Evolutionary conservation across 2,329 filamentous ascomycete species (phyloP).

Genomic region (Rhexocercosporidium sp.): DNA sequence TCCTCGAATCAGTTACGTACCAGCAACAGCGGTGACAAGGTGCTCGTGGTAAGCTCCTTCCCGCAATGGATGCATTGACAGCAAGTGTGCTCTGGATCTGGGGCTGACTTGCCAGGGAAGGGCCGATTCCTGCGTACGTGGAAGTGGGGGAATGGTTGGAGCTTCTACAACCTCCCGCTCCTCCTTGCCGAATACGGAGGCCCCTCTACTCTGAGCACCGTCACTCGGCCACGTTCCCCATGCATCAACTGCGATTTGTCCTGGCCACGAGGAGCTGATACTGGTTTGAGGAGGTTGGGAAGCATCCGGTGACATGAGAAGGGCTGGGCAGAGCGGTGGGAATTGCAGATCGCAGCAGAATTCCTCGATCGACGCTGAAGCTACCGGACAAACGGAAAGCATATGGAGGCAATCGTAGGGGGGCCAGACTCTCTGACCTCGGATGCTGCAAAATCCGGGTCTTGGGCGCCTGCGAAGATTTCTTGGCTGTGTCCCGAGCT

Average conservation of each 20-base stretch:
- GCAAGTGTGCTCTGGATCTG: background rate
- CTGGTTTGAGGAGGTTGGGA: background rate
- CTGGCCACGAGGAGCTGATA: background rate
- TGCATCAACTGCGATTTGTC: background rate
- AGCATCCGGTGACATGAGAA: background rate
- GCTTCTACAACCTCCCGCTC: background rate
- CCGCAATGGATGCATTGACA: background rate
- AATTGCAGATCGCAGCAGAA: background rate
- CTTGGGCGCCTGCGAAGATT: background rate
- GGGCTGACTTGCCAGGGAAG: background rate
- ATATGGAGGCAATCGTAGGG: background rate
- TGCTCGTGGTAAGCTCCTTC: background rate
- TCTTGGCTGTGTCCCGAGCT: background rate
- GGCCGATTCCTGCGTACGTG: background rate
- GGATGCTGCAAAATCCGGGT: background rate
- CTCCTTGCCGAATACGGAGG: background rate
- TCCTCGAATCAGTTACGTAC: background rate
- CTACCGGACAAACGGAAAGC: background rate
- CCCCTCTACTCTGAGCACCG: background rate
- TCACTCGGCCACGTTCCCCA: background rate
- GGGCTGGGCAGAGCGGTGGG: background rate
- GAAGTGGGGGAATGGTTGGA: background rate
- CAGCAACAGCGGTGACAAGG: background rate
- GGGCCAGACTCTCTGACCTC: background rate
- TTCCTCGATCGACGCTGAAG: slow-evolving; percentile 3